These are phyloP conservation scores for Phlebopus sp. DNA, from an alignment of 1,284 basidiomycete species.

Conservation along the genomic window DNA sequence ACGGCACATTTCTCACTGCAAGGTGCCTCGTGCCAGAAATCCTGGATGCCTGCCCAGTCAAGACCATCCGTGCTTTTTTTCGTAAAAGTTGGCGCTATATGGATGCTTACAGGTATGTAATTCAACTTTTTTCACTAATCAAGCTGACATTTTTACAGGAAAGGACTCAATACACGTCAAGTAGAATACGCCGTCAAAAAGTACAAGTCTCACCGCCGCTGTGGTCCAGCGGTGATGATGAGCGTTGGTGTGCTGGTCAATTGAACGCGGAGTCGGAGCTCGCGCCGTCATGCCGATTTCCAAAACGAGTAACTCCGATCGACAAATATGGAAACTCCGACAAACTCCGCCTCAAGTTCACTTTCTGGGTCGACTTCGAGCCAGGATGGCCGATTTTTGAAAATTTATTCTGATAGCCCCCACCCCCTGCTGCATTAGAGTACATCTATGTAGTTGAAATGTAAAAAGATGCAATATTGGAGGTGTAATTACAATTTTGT, in stretches of 20 bases:
- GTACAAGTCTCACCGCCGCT: not conserved
- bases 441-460: slow-evolving; percentile 1
- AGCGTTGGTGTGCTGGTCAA: too few species aligned
- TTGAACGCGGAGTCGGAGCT: too few species aligned
- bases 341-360: slow-evolving; percentile 1
- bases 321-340: not conserved
- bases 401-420: not conserved
- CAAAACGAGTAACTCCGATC: too few species aligned
- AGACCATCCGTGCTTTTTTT: not conserved
- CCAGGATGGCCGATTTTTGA: not conserved
- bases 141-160: not conserved
- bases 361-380: not conserved
- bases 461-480: not conserved
- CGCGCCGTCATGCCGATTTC: too few species aligned
- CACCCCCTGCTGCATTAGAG: not conserved
- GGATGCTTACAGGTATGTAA: slow-evolving; percentile 4
- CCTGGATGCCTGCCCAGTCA: too few species aligned
- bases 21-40: too few species aligned
- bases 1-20: too few species aligned
- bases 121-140: not conserved
- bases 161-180: not conserved
- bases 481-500: slow-evolving; percentile 1
- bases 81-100: slow-evolving; percentile 3
- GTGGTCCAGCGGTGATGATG: too few species aligned
- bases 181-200: slow-evolving; percentile 3